A percentile compares a stretch with the other conserved stretches of the same genome.
Evolutionary conservation across 495 filamentous ascomycete species (phyloP).

Genomic region (Lasiosphaeris hirsuta): DNA sequence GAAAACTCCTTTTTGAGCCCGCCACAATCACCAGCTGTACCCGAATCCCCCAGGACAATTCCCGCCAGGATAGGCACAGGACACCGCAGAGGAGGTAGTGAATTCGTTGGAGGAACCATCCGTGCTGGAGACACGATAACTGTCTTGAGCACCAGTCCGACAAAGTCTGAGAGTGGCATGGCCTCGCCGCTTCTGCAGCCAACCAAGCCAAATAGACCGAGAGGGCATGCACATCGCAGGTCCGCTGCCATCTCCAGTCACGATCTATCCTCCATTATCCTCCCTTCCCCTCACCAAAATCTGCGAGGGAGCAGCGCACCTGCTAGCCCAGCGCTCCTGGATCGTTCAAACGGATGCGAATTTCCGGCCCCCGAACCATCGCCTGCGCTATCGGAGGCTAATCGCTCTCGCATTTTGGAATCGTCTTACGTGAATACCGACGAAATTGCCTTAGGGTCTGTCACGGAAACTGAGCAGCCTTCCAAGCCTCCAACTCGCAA

Average conservation of each 20-base stretch:
- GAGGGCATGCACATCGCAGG: conserved; percentile 79
- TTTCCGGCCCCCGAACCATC: conserved; percentile 30
- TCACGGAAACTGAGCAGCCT: conserved; percentile 28
- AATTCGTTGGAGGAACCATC: conserved; percentile 74
- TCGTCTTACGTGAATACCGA: neutral
- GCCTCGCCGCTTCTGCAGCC: conserved; percentile 47
- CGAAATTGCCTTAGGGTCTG: conserved; percentile 1
- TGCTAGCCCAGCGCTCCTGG: conserved; percentile 57
- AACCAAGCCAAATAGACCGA: conserved; percentile 48
- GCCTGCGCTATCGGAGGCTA: conserved; percentile 12
- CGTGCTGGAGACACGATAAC: conserved; percentile 53
- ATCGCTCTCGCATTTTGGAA: conserved; percentile 1
- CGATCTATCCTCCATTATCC: conserved; percentile 66
- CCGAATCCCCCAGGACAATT: conserved; percentile 40
- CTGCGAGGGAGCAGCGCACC: conserved; percentile 63
- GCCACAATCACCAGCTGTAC: conserved; percentile 34
- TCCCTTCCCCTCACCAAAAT: conserved; percentile 53
- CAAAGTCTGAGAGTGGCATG: conserved; percentile 57
- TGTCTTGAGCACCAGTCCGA: conserved; percentile 60
- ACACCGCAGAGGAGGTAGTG: conserved; percentile 71
- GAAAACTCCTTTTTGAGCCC: conserved; percentile 40
- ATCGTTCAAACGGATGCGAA: conserved; percentile 32
- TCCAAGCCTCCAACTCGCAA: conserved; percentile 41
- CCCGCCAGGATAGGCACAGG: conserved; percentile 44
- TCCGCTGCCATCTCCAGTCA: conserved; percentile 85